Conservation (phyloP, 768 basidiomycete species). For the Clathrus columnatus region DNA sequence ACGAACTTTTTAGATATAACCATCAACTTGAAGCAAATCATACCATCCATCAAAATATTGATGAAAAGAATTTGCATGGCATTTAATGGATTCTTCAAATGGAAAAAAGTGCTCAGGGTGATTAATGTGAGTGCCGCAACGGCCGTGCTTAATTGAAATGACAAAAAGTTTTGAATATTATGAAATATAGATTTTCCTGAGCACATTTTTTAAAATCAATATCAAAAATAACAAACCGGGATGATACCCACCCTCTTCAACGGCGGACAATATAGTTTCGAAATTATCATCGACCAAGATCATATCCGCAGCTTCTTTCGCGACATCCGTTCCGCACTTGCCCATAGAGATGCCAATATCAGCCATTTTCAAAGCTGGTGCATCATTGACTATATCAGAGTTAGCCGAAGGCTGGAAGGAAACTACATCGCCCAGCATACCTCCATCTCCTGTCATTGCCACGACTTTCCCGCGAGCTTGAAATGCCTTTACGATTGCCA, state of each 20-base stretch:
- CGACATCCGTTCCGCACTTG: constrained; percentile 96
- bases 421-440: constrained; percentile 32
- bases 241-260: constrained; percentile 68
- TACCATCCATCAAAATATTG: constrained; percentile 97
- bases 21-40: constrained; percentile 15
- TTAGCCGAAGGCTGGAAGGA: background rate
- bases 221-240: background rate
- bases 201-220: constrained; percentile 8
- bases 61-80: constrained; percentile 99
- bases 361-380: constrained; percentile 94
- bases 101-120: constrained; percentile 85
- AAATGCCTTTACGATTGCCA: constrained; percentile 93
- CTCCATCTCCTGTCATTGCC: constrained; percentile 97
- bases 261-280: constrained; percentile 85
- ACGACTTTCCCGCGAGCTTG: constrained; percentile 85
- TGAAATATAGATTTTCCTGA: constrained; percentile 95
- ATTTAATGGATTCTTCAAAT: constrained; percentile 86
- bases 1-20: background rate
- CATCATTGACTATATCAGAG: constrained; percentile 71
- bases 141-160: constrained; percentile 97
- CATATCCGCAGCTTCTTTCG: constrained; percentile 95
- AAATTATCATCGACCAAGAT: constrained; percentile 98
- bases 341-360: constrained; percentile 99
- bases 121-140: constrained; percentile 93
- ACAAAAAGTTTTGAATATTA: constrained; percentile 96